phyloP scores from a whole-genome alignment of 805 yeast species.

The Candida hispaniensis region DNA sequence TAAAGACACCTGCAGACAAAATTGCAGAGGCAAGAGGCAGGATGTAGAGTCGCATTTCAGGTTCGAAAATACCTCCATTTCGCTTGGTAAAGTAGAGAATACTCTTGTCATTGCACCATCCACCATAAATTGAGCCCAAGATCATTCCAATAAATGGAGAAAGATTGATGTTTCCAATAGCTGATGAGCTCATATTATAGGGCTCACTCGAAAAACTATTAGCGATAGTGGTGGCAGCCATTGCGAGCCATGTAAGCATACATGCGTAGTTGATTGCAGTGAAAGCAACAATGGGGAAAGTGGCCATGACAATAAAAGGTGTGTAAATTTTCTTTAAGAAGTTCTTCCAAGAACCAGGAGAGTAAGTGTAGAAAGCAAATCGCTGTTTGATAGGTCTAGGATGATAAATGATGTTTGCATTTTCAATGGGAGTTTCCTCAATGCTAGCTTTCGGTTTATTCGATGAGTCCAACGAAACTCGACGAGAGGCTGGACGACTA shows the following conservation, averaged over 20 bases:
- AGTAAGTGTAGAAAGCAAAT: slow-evolving; percentile 11
- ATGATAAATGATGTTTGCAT: slow-evolving; percentile 8
- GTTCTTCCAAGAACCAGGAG: slow-evolving; percentile 12
- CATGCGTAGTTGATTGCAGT: slow-evolving; percentile 17
- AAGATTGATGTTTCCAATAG: slow-evolving; percentile 18
- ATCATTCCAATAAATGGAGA: slow-evolving; percentile 18
- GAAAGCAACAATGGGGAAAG: slow-evolving; percentile 17
- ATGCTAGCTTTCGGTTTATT: no score
- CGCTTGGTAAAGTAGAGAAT: slow-evolving; percentile 17
- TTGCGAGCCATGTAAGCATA: slow-evolving; percentile 18
- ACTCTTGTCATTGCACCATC: slow-evolving; percentile 16
- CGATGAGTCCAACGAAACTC: no score
- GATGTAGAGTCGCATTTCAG: slow-evolving; percentile 19
- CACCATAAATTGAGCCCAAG: slow-evolving; percentile 17
- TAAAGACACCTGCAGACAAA: slow-evolving; percentile 17
- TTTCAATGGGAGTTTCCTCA: no score
- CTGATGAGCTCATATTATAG: slow-evolving; percentile 17
- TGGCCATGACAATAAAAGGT: slow-evolving; percentile 15
- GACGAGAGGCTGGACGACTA: no score
- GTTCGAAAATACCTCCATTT: slow-evolving; percentile 19
- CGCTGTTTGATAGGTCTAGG: slow-evolving; percentile 11
- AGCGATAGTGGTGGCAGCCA: slow-evolving; percentile 16
- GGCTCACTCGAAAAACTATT: slow-evolving; percentile 11
- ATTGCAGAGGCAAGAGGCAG: slow-evolving; percentile 14
- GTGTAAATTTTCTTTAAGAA: slow-evolving; percentile 15